These are phyloP conservation scores for Ceratocystiopsis sp. DNA, from an alignment of 2,329 filamentous ascomycete species.

Conservation along the genomic window DNA sequence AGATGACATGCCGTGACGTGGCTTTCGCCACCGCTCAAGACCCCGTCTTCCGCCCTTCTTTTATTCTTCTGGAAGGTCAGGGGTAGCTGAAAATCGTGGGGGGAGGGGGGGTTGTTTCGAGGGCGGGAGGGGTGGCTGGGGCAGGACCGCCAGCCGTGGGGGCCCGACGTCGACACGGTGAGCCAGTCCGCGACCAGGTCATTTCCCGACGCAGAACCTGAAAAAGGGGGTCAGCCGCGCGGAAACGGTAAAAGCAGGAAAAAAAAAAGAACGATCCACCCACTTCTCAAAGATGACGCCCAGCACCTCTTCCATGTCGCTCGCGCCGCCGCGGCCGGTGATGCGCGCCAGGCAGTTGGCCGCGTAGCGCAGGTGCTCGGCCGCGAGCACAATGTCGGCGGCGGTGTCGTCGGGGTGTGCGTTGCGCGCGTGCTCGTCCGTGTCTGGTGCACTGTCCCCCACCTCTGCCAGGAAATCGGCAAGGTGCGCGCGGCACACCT, in stretches of 20 bases:
- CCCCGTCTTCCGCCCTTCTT: too few relatives aligned
- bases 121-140: too few relatives aligned
- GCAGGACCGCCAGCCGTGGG: too few relatives aligned
- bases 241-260: neutral
- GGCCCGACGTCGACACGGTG: too few relatives aligned
- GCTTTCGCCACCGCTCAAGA: too few relatives aligned
- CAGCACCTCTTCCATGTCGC: constrained; percentile 88
- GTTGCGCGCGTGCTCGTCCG: constrained; percentile 14
- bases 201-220: constrained; percentile 32
- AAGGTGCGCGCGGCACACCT: constrained; percentile 54
- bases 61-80: too few relatives aligned
- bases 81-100: too few relatives aligned
- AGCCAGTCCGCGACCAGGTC: too few relatives aligned
- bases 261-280: constrained; percentile 18
- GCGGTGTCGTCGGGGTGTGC: constrained; percentile 11
- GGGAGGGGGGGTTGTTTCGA: too few relatives aligned
- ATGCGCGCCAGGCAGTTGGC: constrained; percentile 70
- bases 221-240: neutral
- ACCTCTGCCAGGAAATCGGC: constrained; percentile 51
- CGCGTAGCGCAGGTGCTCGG: constrained; percentile 71
- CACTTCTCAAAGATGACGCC: constrained; percentile 97
- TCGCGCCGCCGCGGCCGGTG: constrained; percentile 67
- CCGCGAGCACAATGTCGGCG: constrained; percentile 63
- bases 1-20: too few relatives aligned
- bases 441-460: too few relatives aligned